Evolutionary conservation across 306 rosid genomes (phyloP), one percentile per base, ranked within the genome.

Genomic region (Cicer pinnatifidum): DNA sequence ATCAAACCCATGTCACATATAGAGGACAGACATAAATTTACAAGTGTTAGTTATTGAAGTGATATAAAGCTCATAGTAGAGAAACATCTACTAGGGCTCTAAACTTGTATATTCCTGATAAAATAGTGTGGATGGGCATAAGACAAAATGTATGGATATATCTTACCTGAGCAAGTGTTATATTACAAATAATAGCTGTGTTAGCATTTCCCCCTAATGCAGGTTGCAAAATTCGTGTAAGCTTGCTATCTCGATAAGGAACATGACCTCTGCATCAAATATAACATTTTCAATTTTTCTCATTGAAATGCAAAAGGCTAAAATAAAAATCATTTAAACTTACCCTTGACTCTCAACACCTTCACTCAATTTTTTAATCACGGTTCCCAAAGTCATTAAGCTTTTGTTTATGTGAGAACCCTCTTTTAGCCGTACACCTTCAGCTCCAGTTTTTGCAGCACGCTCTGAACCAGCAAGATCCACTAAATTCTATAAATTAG

Each of bases 381-480:
- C 98, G n/a, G 98, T 94, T 85, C 98, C 98, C 83, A 94, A 67
- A 58, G 95, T 91, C 98, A 91, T 91, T 75, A 94, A 84, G 80
- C 97, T 94, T 85, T 89, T 94, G 75, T 94, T 94, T 72, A 94
- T 94, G 85, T 89, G 97, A 71, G 98, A 94, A 73, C 98, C 98
- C 89, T 91, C 97, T 84, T 88, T 94, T 59, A 94, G 92, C 12
- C 96, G 87, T 43, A 87, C 89, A 78, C 98, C 98, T 83, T 94
- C 98, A 7, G 98, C 98, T 64, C 97, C 98, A 15, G 98, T 91
- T 87, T 94, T 94, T 75, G 97, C 96, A 72, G 96, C 98, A 69
- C 98, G 97, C 76, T 94, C 98, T 58, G 98, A 94, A 86, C 98
- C 98, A 78, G 98, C 98, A 84, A 94, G 97, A 81, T 94, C 98